These are phyloP conservation scores for Plasmodium relictum DNA, from an alignment of 169 alveolate genomes.

Conservation along the genomic window DNA sequence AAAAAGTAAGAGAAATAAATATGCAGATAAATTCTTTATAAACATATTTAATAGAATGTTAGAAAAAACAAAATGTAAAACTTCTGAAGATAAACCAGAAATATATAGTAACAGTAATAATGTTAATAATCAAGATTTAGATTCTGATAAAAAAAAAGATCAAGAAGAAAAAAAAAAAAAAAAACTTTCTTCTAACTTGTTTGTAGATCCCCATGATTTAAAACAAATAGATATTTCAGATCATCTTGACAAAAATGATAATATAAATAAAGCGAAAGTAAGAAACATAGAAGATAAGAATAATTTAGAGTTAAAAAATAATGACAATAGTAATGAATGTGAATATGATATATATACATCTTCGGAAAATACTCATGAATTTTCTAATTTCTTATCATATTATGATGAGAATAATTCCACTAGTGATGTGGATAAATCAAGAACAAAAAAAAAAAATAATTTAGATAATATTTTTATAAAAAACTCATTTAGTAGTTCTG, in stretches of 20 bases:
- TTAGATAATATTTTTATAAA: neutral
- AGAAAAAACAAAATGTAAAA: neutral
- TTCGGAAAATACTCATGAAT: constrained; percentile 16
- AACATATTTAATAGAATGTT: constrained; percentile 17
- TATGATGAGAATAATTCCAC: constrained; percentile 18
- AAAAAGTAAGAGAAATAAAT: constrained; percentile 28
- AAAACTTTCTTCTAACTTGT: neutral
- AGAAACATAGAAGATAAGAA: neutral
- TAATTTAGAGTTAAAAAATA: neutral
- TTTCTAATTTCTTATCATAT: neutral
- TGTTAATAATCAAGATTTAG: neutral
- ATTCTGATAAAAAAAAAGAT: neutral
- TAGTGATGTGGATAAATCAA: constrained; percentile 23
- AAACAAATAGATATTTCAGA: constrained; percentile 38
- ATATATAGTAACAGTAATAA: neutral
- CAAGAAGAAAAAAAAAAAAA: neutral
- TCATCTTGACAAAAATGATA: neutral
- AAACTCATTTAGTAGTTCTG: neutral
- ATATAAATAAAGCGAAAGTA: neutral
- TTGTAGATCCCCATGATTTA: constrained; percentile 53
- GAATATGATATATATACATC: neutral
- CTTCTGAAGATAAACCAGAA: neutral
- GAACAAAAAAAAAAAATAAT: constrained; percentile 11
- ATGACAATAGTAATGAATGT: neutral
- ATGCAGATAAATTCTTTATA: constrained; percentile 22